Evolutionary conservation across 495 filamentous ascomycete genomes (phyloP).

Genomic region (Daldinia vernicosa): DNA sequence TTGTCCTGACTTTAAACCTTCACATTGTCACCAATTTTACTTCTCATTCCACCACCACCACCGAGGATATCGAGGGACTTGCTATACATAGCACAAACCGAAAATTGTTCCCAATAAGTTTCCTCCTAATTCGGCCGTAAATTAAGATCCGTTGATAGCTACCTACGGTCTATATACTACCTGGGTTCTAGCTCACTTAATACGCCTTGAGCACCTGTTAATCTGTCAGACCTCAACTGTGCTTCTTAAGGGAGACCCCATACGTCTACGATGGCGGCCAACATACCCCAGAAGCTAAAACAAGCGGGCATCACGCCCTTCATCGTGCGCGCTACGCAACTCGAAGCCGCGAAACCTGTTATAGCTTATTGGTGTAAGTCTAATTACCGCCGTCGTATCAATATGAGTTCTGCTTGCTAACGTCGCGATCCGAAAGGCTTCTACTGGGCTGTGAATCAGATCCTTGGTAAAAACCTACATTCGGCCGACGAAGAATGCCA

Average conservation of each 20-base stretch:
- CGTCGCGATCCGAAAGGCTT: slow-evolving; percentile 65
- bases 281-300: slow-evolving; percentile 77
- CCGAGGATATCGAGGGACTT: not conserved
- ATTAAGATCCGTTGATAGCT: not conserved
- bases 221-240: not conserved
- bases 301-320: slow-evolving; percentile 78
- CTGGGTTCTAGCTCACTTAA: not conserved
- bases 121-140: not conserved
- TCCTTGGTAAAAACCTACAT: slow-evolving; percentile 82
- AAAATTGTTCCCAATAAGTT: not conserved
- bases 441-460: slow-evolving; percentile 92
- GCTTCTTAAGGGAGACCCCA: not conserved
- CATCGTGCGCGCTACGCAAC: slow-evolving; percentile 80
- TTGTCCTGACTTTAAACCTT: not conserved
- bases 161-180: not conserved
- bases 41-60: not conserved
- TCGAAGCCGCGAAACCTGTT: slow-evolving; percentile 84
- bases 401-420: slow-evolving; percentile 21
- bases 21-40: not conserved
- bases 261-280: slow-evolving; percentile 68
- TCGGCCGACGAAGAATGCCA: slow-evolving; percentile 75
- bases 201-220: not conserved
- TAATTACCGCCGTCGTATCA: not conserved
- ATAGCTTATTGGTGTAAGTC: slow-evolving; percentile 93
- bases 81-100: not conserved